phyloP scores from a whole-genome alignment of 1,139 yeast genomes.

The Dujonia santamariae region DNA sequence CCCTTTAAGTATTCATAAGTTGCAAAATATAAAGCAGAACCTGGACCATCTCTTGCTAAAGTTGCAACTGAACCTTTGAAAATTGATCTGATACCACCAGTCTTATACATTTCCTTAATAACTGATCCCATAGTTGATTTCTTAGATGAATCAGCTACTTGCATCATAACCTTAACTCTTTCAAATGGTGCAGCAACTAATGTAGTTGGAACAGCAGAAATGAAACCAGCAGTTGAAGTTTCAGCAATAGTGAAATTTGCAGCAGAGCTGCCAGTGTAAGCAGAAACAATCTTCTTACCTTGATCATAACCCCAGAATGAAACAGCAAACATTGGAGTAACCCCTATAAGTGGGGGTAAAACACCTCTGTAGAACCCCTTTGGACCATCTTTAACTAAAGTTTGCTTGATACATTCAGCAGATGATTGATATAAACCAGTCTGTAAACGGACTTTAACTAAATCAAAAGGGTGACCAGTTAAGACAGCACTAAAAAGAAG shows the following conservation, averaged over 20 bases:
- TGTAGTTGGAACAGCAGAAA: conserved; percentile 93
- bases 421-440: conserved; percentile 65
- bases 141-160: conserved; percentile 62
- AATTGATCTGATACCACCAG: conserved; percentile 82
- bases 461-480: conserved; percentile 95
- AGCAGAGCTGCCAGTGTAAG: conserved; percentile 37
- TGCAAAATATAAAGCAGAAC: conserved; percentile 95
- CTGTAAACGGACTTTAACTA: conserved; percentile 88
- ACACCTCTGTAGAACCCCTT: conserved; percentile 85
- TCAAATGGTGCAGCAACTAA: conserved; percentile 96
- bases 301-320: conserved; percentile 98
- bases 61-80: conserved; percentile 93
- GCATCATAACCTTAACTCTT: conserved; percentile 91
- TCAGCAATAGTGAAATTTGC: conserved; percentile 59
- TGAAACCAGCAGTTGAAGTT: conserved; percentile 90
- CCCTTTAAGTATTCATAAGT: conserved; percentile 83
- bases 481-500: conserved; percentile 62
- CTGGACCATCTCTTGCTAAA: conserved; percentile 96
- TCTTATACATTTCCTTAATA: conserved; percentile 64
- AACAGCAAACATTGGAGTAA: conserved; percentile 97
- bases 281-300: conserved; percentile 72
- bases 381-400: conserved; percentile 70
- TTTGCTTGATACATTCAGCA: conserved; percentile 62
- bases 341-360: conserved; percentile 86
- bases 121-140: conserved; percentile 55